Evolutionary conservation across 192 early-diverging fungal species (phyloP), one percentile per base, ranked within the genome.

Genomic region (Entomortierella lignicola): DNA sequence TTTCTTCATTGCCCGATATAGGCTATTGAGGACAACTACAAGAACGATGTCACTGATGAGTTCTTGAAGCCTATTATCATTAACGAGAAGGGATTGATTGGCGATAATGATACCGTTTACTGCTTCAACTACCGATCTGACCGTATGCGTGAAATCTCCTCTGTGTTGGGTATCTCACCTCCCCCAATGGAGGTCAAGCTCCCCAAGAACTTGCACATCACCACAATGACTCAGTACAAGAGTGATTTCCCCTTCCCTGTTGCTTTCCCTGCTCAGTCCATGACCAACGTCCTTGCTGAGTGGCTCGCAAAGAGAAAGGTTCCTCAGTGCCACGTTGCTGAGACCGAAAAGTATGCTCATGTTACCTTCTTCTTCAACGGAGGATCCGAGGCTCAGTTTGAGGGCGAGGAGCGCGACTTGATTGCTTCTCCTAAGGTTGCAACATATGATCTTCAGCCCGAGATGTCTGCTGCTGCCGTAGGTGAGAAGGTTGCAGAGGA

Each of bases 361-460:
- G 98, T 99, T 31, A 99, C 98, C 53, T 99, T 99, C 90, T 99
- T 99, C 91, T 99, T 99, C 87, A 99, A 99, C 85, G 98, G 98
- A 67, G 98, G 98, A 30, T 88, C 91, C 23, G 97, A 99, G 83
- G 91, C 92, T 31, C 95, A 97, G 81, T 99, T 96, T 84, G 54
- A 81, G 44, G 80, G 83, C 48, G 98, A 99, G 86, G 89, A 96
- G 63, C 94, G 98, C 48, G 92, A 91, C 61, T 75, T 99, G 83
- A 89, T 99, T 67, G 71, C 92, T 32, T 95, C 93, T 27, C 98
- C 98, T 25, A 94, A 92, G 80, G 98, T 99, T 6, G 96, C 96
- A 30, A 99, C 98, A 21, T 99, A 99, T 81, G 97, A 99, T 84
- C 82, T 96, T 63, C 79, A 96, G 86, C 98, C 98, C 39, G 92